Evolutionary conservation across 768 basidiomycete genomes (phyloP), one percentile per base, ranked within the genome.

Genomic region (Tubosaeta sp.): DNA sequence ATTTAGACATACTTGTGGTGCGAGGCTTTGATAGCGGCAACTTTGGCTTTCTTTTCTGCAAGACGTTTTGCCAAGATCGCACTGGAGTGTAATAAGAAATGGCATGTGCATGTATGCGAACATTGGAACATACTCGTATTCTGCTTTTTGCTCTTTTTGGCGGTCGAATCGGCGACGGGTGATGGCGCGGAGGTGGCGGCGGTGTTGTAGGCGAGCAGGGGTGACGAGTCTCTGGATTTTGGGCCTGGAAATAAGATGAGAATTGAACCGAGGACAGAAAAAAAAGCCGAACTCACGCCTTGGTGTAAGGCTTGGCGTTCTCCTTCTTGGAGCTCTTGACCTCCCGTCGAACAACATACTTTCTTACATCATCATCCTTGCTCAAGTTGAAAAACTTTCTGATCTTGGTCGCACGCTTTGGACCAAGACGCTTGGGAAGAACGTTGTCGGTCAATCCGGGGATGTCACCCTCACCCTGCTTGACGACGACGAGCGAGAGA

Each of bases 221-320:
- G 94, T 97, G 61, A 97, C 94, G 54, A 97, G 83, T 66, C 94
- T 84, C 75, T 96, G 93, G 71, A 97, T 96, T 79, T 95, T 95
- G 65, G 94, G 93, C 62, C 91, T 92, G 49, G 18, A 36, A 35
- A 46, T 25, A 27, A 27, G 32, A 19, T 59, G n/a, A 58, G 43
- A 2, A n/a, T 29, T 16, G 13, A 21, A n/a, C 3, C 12, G 6
- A 21, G 4, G 25, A 40, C 6, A 24, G 11, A 24, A 1, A 19
- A 14, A n/a, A 31, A 7, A 14, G 50, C 4, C 13, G 4, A 7
- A 86, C 87, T 70, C 67, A 93, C 89, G 94, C 92, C 79, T 99
- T 99, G 76, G 87, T 91, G 75, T 94, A 95, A 40, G 94, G 87
- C 78, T 96, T 96, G 45, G 86, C 90, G 57, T 78, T 74, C 64